Conservation (phyloP, 371 early-diverging fungal species). For the Mucor irregularis region DNA sequence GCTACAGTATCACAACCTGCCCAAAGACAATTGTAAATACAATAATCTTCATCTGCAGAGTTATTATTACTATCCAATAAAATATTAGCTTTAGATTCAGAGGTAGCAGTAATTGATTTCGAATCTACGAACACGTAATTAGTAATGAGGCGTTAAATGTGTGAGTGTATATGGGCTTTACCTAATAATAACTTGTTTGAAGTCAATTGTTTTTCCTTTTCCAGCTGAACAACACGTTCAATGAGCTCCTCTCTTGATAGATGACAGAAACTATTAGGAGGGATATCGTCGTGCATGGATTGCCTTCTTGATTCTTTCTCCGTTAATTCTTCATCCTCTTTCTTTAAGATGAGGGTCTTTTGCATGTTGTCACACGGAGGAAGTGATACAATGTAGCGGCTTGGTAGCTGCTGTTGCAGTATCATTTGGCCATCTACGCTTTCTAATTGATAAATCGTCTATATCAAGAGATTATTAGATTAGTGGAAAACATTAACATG, state of each 20-base stretch:
- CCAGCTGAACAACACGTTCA: constrained; percentile 35
- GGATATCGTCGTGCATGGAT: constrained; percentile 6
- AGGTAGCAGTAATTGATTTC: neutral
- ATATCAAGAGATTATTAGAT: too few relatives aligned
- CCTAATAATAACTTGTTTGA: neutral
- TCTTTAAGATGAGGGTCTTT: too few relatives aligned
- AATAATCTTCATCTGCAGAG: constrained; percentile 22
- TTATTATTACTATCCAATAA: too few relatives aligned
- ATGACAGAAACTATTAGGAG: constrained; percentile 8
- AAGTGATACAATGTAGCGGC: constrained; percentile 11
- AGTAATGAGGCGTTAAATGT: neutral
- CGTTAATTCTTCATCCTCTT: too few relatives aligned
- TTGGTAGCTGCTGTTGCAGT: too few relatives aligned
- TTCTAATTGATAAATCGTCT: too few relatives aligned
- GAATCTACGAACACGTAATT: neutral
- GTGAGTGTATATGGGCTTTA: too few relatives aligned
- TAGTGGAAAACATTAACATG: neutral
- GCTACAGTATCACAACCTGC: constrained; percentile 50
- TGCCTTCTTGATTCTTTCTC: constrained; percentile 10
- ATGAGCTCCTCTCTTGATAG: constrained; percentile 39
- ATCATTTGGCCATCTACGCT: constrained; percentile 7
- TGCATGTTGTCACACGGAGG: neutral
- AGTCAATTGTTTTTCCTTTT: constrained; percentile 23
- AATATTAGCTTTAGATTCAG: neutral
- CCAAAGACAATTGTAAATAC: constrained; percentile 60